Base-by-base conservation (phyloP, 257 asterid genomes). In the Leonotis leonurus region DNA sequence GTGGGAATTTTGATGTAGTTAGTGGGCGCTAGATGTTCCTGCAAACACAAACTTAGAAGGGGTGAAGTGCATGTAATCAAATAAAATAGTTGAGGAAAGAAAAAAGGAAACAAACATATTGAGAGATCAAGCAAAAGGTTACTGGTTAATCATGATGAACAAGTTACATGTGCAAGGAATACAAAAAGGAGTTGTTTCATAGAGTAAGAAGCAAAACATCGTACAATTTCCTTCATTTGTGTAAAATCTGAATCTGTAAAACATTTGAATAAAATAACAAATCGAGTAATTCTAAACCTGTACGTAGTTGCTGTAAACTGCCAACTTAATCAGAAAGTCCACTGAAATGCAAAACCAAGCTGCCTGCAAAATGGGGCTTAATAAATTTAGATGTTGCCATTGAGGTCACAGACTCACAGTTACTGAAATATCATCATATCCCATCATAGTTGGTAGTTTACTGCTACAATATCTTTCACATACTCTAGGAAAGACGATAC, bases 1-100 rank as follows among this genome's bases (percentile, higher is more conserved):
- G 95, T 89, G 10, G 97, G 95, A 10, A 92, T 89, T 75, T 78
- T 92, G 67, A 92, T 80, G 69, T 83, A 92, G 73, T 74, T 75
- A 20, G 97, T 80, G 22, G 99, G 95, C 9, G 97, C 96, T 48
- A 89, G 64, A 73, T 86, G 87, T 64, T 82, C 88, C 98, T 88
- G 90, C 70, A 83, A 72, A 65, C 30, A 68, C 65, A 75, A 35
- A 69, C 69, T 65, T 56, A 69, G 64, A 55, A 17, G 57, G 61
- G 26, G 24, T 39, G 26, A 44, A 8, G 40, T 18, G 57, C n/a
- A n/a, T 9, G 37, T 22, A 17, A 46, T 24, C 24, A n/a, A 41
- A 22, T 26, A 3, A 48, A 48, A 43, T 29, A 32, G 40, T 41
- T 5, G 39, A 63, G 29, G 26, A 37, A 52, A 24, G 24, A n/a